phyloP scores from a whole-genome alignment of 441 rosid species.

The Jatropha multifida region DNA sequence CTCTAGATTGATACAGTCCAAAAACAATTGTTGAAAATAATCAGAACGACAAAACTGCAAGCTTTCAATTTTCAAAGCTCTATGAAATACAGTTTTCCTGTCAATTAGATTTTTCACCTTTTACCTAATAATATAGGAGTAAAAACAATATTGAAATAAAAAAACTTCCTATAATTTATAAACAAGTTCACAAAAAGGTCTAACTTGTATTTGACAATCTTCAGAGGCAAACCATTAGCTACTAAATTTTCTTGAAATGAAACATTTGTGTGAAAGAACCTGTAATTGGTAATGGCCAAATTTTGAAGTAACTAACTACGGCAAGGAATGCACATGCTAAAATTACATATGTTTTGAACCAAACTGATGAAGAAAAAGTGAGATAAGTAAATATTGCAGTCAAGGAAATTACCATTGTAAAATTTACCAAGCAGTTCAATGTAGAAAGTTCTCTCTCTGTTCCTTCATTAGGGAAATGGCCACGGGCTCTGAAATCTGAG shows the following conservation, averaged over 20 bases:
- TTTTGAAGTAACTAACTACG: conserved; percentile 52
- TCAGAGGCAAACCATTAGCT: conserved; percentile 27
- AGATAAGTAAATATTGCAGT: conserved; percentile 63
- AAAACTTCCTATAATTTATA: conserved; percentile 8
- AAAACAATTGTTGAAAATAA: too few relatives aligned
- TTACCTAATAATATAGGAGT: not conserved
- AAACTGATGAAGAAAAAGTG: conserved; percentile 57
- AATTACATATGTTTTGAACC: conserved; percentile 66
- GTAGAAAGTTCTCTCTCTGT: conserved; percentile 65
- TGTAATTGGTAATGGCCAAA: conserved; percentile 46
- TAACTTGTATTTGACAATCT: conserved; percentile 18
- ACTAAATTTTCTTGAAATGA: conserved; percentile 29
- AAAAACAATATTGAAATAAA: not conserved
- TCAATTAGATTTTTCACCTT: not conserved
- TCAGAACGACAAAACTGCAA: too few relatives aligned
- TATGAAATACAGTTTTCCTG: not conserved
- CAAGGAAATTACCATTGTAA: conserved; percentile 47
- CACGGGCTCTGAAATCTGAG: conserved; percentile 57
- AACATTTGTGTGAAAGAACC: conserved; percentile 34
- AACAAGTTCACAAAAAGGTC: conserved; percentile 9
- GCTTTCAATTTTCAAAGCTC: not conserved
- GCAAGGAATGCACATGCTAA: conserved; percentile 61
- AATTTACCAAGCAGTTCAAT: conserved; percentile 54
- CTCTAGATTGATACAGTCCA: too few relatives aligned
- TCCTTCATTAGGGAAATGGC: conserved; percentile 63